A percentile compares a stretch with the other conserved stretches of the same genome.
Evolutionary conservation across 2,329 filamentous ascomycete species (phyloP).

Genomic region (Trichophyton equinum): DNA sequence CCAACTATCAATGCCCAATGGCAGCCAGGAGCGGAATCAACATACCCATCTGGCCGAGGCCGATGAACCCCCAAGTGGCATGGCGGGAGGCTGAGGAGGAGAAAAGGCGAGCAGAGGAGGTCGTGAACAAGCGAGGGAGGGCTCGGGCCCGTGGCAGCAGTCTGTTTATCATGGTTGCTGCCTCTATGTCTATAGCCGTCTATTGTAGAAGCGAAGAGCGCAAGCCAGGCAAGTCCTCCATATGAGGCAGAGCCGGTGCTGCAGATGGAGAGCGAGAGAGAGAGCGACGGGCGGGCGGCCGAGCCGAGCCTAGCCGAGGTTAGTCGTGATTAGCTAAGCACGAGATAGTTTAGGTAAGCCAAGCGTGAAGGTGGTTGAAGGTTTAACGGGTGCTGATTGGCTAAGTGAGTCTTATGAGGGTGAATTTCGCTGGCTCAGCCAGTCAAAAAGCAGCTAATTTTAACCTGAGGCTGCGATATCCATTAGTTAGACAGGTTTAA

Average conservation of each 20-base stretch:
- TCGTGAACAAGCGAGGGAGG: not conserved
- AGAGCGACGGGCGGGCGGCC: not conserved
- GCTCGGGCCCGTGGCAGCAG: not conserved
- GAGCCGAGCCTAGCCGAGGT: conserved; percentile 1
- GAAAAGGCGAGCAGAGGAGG: conserved; percentile 25
- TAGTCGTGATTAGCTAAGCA: not conserved
- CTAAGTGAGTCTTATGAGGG: no score
- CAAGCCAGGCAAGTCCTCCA: no score
- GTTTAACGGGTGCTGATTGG: no score
- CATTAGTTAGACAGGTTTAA: not conserved
- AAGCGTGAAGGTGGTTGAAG: no score
- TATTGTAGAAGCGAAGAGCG: no score
- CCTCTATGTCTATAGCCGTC: not conserved
- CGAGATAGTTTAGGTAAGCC: no score
- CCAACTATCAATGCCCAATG: not conserved
- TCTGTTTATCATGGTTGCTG: not conserved
- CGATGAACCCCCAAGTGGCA: conserved; percentile 47
- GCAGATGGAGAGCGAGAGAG: not conserved
- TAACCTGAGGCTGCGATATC: not conserved
- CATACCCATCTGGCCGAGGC: conserved; percentile 49
- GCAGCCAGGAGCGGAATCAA: conserved; percentile 8
- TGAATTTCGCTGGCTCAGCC: no score
- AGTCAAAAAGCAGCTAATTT: no score
- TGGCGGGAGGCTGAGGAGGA: conserved; percentile 35
- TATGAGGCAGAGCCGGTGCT: no score